A percentile compares a stretch with the other conserved stretches of the same genome.
These are phyloP conservation scores for Suillus lakei DNA, from an alignment of 768 basidiomycete species.

Conservation along the genomic window DNA sequence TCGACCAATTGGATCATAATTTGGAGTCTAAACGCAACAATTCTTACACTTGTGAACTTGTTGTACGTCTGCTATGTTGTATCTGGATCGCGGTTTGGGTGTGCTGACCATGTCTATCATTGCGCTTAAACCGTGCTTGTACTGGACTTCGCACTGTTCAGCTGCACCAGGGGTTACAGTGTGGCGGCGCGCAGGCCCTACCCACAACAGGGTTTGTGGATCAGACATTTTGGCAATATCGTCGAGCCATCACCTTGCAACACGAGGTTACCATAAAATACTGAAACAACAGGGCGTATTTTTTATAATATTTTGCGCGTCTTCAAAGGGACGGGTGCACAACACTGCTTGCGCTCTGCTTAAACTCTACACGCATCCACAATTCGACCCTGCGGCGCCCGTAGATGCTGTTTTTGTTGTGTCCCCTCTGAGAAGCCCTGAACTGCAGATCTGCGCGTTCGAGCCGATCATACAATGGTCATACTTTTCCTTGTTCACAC, in stretches of 20 bases:
- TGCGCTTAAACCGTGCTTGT: constrained; percentile 42
- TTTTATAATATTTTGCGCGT: too few species aligned
- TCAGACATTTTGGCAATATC: background rate
- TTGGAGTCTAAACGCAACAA: background rate
- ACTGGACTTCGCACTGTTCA: constrained; percentile 44
- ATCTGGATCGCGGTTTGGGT: background rate
- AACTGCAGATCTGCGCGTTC: too few species aligned
- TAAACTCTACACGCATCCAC: too few species aligned
- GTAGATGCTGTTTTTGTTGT: too few species aligned
- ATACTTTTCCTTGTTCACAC: too few species aligned
- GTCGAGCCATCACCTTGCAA: background rate
- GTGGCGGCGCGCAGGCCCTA: constrained; percentile 38
- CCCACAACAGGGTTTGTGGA: background rate
- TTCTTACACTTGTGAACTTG: constrained; percentile 3
- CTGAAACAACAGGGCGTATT: too few species aligned
- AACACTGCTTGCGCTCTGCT: too few species aligned
- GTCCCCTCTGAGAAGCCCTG: too few species aligned
- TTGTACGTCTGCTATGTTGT: background rate
- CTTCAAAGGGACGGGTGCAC: too few species aligned
- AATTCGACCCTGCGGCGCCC: too few species aligned
- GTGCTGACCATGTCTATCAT: background rate
- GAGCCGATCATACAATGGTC: too few species aligned
- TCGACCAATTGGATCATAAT: background rate
- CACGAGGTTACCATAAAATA: background rate
- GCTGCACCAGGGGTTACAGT: constrained; percentile 42